Conservation (phyloP, 1,284 basidiomycete genomes). For the Moesziomyces antarcticus region DNA sequence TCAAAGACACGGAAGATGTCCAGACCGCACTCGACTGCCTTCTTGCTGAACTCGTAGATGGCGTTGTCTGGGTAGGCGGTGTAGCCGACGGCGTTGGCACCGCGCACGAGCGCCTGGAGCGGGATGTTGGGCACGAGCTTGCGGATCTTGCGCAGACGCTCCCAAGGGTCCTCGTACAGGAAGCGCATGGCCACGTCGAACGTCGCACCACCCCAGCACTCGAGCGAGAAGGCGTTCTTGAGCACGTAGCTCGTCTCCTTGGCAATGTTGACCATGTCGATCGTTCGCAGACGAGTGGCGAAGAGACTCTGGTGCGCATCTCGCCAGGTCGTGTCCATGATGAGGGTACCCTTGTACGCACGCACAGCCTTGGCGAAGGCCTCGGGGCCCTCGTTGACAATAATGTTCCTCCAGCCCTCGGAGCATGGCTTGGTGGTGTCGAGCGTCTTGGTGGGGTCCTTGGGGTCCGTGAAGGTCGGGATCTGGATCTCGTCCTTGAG, state of each 20-base stretch:
- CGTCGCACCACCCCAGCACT: conserved; percentile 99
- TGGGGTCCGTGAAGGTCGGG: conserved; percentile 82
- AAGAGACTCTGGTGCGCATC: conserved; percentile 98
- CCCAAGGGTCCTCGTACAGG: conserved; percentile 99
- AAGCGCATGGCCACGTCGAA: conserved; percentile 99
- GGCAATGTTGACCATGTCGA: conserved; percentile 98
- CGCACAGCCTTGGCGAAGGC: conserved; percentile 98
- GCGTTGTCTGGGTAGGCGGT: conserved; percentile 99
- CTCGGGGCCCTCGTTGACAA: conserved; percentile 96
- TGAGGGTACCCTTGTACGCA: conserved; percentile 86
- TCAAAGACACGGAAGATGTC: conserved; percentile 99
- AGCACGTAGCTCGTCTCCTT: conserved; percentile 91
- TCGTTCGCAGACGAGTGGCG: conserved; percentile 93
- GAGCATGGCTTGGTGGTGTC: conserved; percentile 86
- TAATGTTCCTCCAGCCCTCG: conserved; percentile 97
- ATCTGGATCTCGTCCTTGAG: conserved; percentile 88
- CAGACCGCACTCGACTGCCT: conserved; percentile 97
- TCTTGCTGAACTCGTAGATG: conserved; percentile 83
- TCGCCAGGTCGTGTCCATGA: conserved; percentile 89
- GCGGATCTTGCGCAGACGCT: conserved; percentile 90
- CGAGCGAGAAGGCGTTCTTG: conserved; percentile 93
- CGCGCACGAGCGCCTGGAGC: conserved; percentile 96
- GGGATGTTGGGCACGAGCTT: conserved; percentile 99
- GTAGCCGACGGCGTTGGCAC: conserved; percentile 99
- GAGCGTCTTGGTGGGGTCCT: conserved; percentile 78